Evolutionary conservation across 2,329 filamentous ascomycete species (phyloP).

Genomic region (Diplodia sapinea): DNA sequence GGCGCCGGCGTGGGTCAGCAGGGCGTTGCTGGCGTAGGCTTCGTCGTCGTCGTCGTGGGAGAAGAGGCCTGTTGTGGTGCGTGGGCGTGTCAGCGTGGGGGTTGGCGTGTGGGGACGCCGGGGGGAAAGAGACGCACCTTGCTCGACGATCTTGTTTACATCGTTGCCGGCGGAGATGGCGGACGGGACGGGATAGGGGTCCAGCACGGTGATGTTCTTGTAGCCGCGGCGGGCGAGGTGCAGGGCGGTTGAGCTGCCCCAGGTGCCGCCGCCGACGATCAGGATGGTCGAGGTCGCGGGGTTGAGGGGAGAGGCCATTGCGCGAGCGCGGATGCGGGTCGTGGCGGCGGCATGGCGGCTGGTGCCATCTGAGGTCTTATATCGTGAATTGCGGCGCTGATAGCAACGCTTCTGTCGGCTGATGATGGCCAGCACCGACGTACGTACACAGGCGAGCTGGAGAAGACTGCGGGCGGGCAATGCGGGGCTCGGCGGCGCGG

Average conservation of each 20-base stretch:
- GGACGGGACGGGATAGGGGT: constrained; percentile 55
- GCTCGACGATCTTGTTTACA: constrained; percentile 57
- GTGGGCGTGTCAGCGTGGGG: background rate
- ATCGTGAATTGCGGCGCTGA: background rate
- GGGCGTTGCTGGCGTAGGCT: constrained; percentile 17
- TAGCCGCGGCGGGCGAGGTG: constrained; percentile 58
- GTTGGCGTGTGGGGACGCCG: background rate
- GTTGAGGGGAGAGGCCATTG: constrained; percentile 21
- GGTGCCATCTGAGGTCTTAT: background rate
- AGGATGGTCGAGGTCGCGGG: constrained; percentile 39
- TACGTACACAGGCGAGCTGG: no score
- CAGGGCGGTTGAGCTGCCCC: constrained; percentile 60
- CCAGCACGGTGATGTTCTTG: constrained; percentile 56
- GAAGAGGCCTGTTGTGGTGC: constrained; percentile 15
- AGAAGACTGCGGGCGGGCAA: no score
- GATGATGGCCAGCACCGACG: background rate
- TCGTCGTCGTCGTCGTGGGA: constrained; percentile 20
- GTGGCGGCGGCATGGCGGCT: constrained; percentile 8
- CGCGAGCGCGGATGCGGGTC: no score
- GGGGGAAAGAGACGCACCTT: constrained; percentile 39
- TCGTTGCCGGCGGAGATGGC: constrained; percentile 58
- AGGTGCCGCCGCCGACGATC: constrained; percentile 59
- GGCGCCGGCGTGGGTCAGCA: constrained; percentile 41
- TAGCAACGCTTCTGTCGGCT: background rate
- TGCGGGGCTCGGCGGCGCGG: background rate